Conservation (phyloP, 1,139 yeast genomes). For the Yamadazyma conglobata region DNA sequence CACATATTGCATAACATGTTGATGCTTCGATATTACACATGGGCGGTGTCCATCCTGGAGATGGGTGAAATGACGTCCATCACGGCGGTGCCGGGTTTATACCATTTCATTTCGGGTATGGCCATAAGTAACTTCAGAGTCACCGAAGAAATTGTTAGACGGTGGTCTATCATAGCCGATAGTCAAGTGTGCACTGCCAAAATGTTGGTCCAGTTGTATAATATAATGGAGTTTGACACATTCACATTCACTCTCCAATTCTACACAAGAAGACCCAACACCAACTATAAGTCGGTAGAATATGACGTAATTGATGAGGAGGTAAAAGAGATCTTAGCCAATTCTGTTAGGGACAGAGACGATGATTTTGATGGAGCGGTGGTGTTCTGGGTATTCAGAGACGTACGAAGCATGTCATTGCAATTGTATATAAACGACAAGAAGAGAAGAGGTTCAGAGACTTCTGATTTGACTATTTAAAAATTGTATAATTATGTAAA, state of each 20-base stretch:
- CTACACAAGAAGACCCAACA: constrained; percentile 14
- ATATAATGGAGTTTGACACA: constrained; percentile 20
- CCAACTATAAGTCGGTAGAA: constrained; percentile 9
- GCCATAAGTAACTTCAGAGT: constrained; percentile 22
- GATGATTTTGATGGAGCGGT: constrained; percentile 21
- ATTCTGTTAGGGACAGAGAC: constrained; percentile 12
- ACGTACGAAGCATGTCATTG: constrained; percentile 21
- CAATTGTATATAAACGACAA: constrained; percentile 18
- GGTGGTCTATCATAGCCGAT: constrained; percentile 20
- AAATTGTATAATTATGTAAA: too few relatives aligned
- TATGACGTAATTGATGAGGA: constrained; percentile 12
- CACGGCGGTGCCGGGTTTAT: constrained; percentile 22
- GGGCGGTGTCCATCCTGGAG: constrained; percentile 13
- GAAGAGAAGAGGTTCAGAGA: constrained; percentile 8
- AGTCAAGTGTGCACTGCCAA: constrained; percentile 18
- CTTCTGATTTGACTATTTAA: constrained; percentile 3
- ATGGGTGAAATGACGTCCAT: constrained; percentile 18
- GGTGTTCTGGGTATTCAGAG: constrained; percentile 24
- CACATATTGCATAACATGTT: constrained; percentile 21
- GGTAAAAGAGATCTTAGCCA: constrained; percentile 11
- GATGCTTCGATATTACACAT: constrained; percentile 17
- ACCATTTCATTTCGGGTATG: constrained; percentile 22
- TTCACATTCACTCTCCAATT: constrained; percentile 16
- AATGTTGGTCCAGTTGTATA: constrained; percentile 13
- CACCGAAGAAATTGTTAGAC: constrained; percentile 14